Evolutionary conservation across 2,329 filamentous ascomycete species (phyloP), one percentile per base, ranked within the genome.

Genomic region (Aspergillus alliaceus): DNA sequence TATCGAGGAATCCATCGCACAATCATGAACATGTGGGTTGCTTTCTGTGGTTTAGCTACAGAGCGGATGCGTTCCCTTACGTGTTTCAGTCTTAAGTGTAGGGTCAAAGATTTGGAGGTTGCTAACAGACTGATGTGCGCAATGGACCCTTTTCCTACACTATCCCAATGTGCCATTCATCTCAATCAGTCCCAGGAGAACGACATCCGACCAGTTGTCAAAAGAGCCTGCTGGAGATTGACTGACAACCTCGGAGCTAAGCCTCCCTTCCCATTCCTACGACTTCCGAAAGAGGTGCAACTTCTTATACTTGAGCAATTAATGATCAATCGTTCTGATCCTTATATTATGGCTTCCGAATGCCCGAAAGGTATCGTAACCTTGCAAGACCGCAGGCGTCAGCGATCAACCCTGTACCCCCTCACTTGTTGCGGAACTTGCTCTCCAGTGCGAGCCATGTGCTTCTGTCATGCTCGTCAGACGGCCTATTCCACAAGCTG

Each of bases 241-340:
- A 66, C 62, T 8, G 51, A 52, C 14, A 60, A 58, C 12, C 46
- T 62, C 24, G 39, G 18, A 14, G 24, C 52, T 7, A 54, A 34
- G n/a, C 47, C 51, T 12, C 18, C 58, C 1, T 71, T 70, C 49
- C 60, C 55, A 3, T 71, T 65, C 42, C 52, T 56, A 24, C 44
- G 56, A 24, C 62, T 71, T 8, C 69, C 69, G 8, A 64, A 64
- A 35, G 69, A 71, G 52, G 46, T 71, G 2, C 68, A 71, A 42
- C 54, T 63, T n/a, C 59, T 69, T 53, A 53, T 68, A 18, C 58
- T 69, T 14, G 60, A 66, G 18, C 24, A 59, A 22, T 35, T 64
- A 8, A 48, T 70, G 27, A 48, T 57, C 32, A 48, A 59, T 27
- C 58, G 53, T 8, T 53, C 42, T 22, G 61, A 64, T 54, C 64